phyloP scores from a whole-genome alignment of 2,329 filamentous ascomycete genomes.

The Ophiostoma triangulosporum region DNA sequence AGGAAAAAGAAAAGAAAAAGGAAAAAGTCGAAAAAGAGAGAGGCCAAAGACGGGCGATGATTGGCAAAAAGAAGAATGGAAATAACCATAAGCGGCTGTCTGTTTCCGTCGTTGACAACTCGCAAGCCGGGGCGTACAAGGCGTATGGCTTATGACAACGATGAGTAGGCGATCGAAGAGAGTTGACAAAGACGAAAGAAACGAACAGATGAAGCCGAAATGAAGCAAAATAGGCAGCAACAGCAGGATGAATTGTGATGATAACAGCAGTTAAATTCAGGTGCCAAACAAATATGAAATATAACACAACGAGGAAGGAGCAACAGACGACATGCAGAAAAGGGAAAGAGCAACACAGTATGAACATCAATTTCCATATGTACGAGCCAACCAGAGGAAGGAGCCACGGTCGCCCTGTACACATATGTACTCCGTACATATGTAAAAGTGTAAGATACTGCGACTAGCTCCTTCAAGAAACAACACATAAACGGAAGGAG shows the following conservation, averaged over 20 bases:
- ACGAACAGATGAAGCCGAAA: too few relatives aligned
- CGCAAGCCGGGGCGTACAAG: too few relatives aligned
- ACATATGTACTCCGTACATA: too few relatives aligned
- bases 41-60: background rate
- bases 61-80: background rate
- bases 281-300: background rate
- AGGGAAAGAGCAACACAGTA: background rate
- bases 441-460: too few relatives aligned
- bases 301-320: background rate
- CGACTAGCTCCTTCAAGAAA: too few relatives aligned
- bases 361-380: background rate
- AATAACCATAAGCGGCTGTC: too few relatives aligned
- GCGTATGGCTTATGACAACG: too few relatives aligned
- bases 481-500: too few relatives aligned
- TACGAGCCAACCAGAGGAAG: background rate
- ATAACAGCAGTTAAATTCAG: background rate
- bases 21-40: constrained; percentile 1
- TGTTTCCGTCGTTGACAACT: too few relatives aligned
- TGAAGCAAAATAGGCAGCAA: background rate
- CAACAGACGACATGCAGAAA: background rate
- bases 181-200: background rate
- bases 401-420: background rate
- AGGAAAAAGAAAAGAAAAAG: background rate
- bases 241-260: background rate
- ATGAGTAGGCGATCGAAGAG: background rate